Base-by-base conservation (phyloP, 2,329 filamentous ascomycete genomes). In the Phoma herbarum region DNA sequence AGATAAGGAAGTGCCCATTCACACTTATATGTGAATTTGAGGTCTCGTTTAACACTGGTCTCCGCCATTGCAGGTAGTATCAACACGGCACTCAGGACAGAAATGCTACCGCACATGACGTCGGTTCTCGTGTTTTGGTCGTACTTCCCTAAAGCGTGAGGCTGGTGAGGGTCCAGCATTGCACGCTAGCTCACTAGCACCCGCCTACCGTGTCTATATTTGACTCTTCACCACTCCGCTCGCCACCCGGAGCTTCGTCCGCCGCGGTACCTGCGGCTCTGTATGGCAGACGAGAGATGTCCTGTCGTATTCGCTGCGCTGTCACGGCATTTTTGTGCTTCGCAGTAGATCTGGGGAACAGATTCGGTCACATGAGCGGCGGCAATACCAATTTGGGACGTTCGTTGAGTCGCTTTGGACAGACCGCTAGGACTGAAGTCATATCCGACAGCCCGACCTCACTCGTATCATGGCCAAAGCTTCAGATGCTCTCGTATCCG, bases 131-230 rank as follows among this genome's bases (percentile, higher is more conserved):
- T 59, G 42, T 58, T 59, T 41, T 42, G 18, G 12, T 46, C 18
- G 39, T 46, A 45, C 18, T 22, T 31, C 23, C 29, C 25, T 14
- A 46, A 50, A 59, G 50, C 41, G 51, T 39, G 28, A 59, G 52
- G 50, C 57, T 59, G 51, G 46, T 37, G 22, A 56, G 25, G 39
- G 46, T 20, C 31, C 16, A 47, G 20, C 28, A 12, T 31, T 29
- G 2, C n/a, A 23, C 55, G 18, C 55, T 58, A 51, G 41, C 14
- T 58, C 41, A 26, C 44, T 54, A 59, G 51, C 44, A 37, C 51
- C 41, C 50, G 56, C 50, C n/a, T 45, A 25, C 45, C 35, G 39
- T 29, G 6, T 53, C 56, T 59, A 59, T 46, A 54, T 54, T 53
- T 54, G 37, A 29, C 25, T 31, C 14, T 37, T n/a, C 14, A 45